A percentile compares a stretch with the other conserved stretches of the same genome.
These are phyloP conservation scores for Samsoniella hepiali DNA, from an alignment of 2,329 filamentous ascomycete genomes.

Conservation along the genomic window DNA sequence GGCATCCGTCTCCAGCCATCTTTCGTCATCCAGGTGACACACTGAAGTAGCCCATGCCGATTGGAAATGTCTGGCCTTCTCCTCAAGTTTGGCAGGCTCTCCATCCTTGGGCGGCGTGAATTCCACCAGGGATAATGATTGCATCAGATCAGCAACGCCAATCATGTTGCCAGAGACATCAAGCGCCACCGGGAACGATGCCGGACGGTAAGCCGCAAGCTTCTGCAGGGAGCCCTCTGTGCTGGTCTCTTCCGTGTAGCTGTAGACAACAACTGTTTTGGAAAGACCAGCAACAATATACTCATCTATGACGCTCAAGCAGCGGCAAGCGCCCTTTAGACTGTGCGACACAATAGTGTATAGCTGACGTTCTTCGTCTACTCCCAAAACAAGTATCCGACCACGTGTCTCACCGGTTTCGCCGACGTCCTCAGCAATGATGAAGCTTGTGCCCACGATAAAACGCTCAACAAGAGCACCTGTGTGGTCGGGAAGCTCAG, in stretches of 20 bases:
- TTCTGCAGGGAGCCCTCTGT: constrained; percentile 61
- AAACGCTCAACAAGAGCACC: constrained; percentile 70
- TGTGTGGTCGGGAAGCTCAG: constrained; percentile 60
- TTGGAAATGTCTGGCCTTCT: constrained; percentile 77
- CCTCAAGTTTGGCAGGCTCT: constrained; percentile 60
- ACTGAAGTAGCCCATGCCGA: constrained; percentile 80
- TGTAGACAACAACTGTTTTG: constrained; percentile 71
- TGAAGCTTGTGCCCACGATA: constrained; percentile 82
- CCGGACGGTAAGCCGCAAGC: constrained; percentile 72
- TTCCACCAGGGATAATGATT: constrained; percentile 77
- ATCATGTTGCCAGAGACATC: constrained; percentile 72
- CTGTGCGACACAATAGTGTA: constrained; percentile 67
- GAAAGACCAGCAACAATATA: constrained; percentile 83
- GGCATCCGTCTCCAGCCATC: constrained; percentile 79
- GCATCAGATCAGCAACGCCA: constrained; percentile 89
- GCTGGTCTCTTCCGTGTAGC: constrained; percentile 54
- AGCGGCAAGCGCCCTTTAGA: constrained; percentile 77
- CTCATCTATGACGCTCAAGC: constrained; percentile 69
- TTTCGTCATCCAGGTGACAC: constrained; percentile 66
- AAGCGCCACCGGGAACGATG: constrained; percentile 80
- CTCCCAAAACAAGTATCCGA: constrained; percentile 79
- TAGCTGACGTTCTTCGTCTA: constrained; percentile 70
- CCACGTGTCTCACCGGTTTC: constrained; percentile 54
- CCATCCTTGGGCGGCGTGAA: constrained; percentile 58
- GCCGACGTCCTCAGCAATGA: constrained; percentile 57